A percentile compares a stretch with the other conserved stretches of the same genome.
phyloP scores from a whole-genome alignment of 345 rosid species.

The Camelina hispida region DNA sequence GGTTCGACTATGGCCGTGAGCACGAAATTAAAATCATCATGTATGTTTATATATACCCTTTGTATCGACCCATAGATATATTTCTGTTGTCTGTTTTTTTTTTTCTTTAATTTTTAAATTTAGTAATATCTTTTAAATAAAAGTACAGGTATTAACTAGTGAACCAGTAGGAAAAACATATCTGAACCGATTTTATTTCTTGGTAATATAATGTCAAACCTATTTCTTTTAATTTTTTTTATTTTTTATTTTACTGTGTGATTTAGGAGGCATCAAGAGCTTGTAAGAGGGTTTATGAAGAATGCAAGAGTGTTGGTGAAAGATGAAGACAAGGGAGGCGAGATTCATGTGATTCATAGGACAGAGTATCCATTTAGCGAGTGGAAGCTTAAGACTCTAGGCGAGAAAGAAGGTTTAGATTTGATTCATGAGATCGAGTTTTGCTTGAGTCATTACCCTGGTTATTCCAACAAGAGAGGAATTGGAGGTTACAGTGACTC shows the following conservation, averaged over 20 bases:
- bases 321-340: constrained; percentile 46
- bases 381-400: constrained; percentile 52
- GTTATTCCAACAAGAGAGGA: constrained; percentile 61
- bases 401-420: constrained; percentile 44
- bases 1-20: constrained; percentile 39
- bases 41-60: constrained; percentile 12
- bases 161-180: neutral
- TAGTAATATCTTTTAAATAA: no score
- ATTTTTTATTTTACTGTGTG: neutral
- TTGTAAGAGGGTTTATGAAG: constrained; percentile 54
- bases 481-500: constrained; percentile 27
- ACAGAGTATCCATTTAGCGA: constrained; percentile 49
- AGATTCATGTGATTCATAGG: constrained; percentile 63
- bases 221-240: no score
- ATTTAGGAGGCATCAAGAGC: constrained; percentile 44
- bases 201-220: neutral
- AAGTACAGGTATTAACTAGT: no score
- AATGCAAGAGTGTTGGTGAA: constrained; percentile 52
- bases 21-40: constrained; percentile 20
- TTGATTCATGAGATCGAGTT: constrained; percentile 37
- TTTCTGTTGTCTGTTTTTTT: no score
- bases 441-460: constrained; percentile 45
- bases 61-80: neutral
- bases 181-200: neutral
- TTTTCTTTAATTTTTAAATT: no score